Evolutionary conservation across 495 filamentous ascomycete species (phyloP), one percentile per base, ranked within the genome.

Genomic region (Podospora conica): DNA sequence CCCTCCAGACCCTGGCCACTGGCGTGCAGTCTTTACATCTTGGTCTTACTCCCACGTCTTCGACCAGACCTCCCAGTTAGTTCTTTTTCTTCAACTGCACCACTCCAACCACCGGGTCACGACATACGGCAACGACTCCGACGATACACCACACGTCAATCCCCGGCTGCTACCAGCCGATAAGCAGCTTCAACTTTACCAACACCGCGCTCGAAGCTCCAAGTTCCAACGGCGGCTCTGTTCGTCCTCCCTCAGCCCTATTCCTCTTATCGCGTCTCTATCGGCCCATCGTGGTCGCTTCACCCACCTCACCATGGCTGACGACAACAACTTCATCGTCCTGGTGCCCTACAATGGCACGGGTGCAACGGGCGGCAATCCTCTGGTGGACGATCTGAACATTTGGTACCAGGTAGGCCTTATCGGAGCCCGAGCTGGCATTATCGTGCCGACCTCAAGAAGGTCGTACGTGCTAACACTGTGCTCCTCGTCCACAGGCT

Each of bases 351-450:
- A 87, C 79, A 94, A 93, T 83, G 88, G 87, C 64, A 84, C 87
- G 24, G 78, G 71, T 33, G 74, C 78, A 7, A 88, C 86, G 15
- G 92, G 92, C 33, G 92, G 92, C 57, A 83, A 95, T 76, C 89
- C 91, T 7, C 75, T 92, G 58, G 82, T 73, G 0, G 76, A 89
- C 21, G 80, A 96, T 74, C 82, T 96, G 53, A 95, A 96, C 73
- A 83, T 93, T 66, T 92, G 84, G 80, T 96, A 95, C 76, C 81
- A 91, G 83, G 90, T 93, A 80, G 61, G 85, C 74, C 65, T 27
- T 21, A 23, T 25, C 31, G 20, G 21, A 18, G 33, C 55, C 60
- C 31, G 53, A 31, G 53, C 29, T 54, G 40, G 20, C 40, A 23
- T 4, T 29, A 33, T 15, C 22, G 10, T 21, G 24, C 22, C 23